These are phyloP conservation scores for Suillus plorans DNA, from an alignment of 768 basidiomycete species.

Conservation along the genomic window DNA sequence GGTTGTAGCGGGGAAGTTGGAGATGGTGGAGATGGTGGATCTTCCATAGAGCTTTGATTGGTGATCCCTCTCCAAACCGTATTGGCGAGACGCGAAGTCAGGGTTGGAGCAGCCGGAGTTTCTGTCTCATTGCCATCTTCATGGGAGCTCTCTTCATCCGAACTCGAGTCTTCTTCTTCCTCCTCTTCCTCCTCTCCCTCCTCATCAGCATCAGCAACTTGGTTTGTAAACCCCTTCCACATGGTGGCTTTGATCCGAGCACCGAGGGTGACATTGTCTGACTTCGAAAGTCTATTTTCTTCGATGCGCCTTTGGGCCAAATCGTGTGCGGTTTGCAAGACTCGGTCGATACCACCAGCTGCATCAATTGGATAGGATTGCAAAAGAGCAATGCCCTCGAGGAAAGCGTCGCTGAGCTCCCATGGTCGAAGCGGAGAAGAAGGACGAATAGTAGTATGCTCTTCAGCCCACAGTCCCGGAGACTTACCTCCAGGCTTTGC, in stretches of 20 bases:
- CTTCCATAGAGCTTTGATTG: slow-evolving; percentile 67
- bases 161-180: slow-evolving; percentile 23
- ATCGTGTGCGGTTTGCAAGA: slow-evolving; percentile 68
- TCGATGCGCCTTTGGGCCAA: slow-evolving; percentile 52
- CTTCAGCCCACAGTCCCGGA: slow-evolving; percentile 56
- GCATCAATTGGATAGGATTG: slow-evolving; percentile 63
- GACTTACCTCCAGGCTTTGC: slow-evolving; percentile 45
- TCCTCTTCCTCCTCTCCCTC: slow-evolving; percentile 32
- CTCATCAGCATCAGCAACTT: slow-evolving; percentile 39
- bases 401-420: slow-evolving; percentile 63
- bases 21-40: slow-evolving; percentile 42
- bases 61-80: slow-evolving; percentile 79
- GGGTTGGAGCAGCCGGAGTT: slow-evolving; percentile 33
- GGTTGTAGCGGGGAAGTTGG: slow-evolving; percentile 32
- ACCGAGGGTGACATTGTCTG: slow-evolving; percentile 46
- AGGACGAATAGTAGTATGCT: slow-evolving; percentile 35
- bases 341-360: slow-evolving; percentile 67
- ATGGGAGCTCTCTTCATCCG: slow-evolving; percentile 25
- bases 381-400: slow-evolving; percentile 63
- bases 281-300: slow-evolving; percentile 31
- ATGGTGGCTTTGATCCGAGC: slow-evolving; percentile 56
- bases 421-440: slow-evolving; percentile 46
- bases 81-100: slow-evolving; percentile 55
- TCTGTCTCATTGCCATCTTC: slow-evolving; percentile 50
- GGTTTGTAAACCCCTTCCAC: slow-evolving; percentile 69